Evolutionary conservation across 73 alveolate genomes (phyloP).

Genomic region (Diophrys sp.): DNA sequence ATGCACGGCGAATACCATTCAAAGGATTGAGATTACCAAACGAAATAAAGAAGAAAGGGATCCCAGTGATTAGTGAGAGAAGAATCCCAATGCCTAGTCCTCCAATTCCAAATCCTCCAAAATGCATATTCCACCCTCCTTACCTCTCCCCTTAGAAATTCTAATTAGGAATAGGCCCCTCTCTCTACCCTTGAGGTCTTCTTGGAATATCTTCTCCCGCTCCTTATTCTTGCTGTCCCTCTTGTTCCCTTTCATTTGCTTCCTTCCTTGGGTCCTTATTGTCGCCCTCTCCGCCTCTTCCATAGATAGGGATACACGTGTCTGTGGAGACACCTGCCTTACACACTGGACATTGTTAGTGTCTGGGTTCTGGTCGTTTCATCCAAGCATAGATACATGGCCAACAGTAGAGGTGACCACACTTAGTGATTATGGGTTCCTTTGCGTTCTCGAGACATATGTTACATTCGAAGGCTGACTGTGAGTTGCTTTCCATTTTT

Average conservation of each 20-base stretch:
- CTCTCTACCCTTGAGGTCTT: slow-evolving; percentile 75
- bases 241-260: not conserved
- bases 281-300: slow-evolving; percentile 55
- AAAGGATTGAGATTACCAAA: slow-evolving; percentile 2
- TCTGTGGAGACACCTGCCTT: slow-evolving; percentile 83
- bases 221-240: slow-evolving; percentile 19
- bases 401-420: slow-evolving; percentile 90
- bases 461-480: slow-evolving; percentile 81
- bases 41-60: not conserved
- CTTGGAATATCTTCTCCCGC: slow-evolving; percentile 65
- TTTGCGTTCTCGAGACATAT: slow-evolving; percentile 71
- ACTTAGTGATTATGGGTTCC: slow-evolving; percentile 81
- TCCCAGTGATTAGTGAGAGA: not conserved
- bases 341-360: slow-evolving; percentile 88
- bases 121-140: not conserved
- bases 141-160: slow-evolving; percentile 33
- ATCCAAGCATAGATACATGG: slow-evolving; percentile 77
- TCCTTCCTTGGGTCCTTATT: slow-evolving; percentile 56
- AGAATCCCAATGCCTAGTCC: not conserved
- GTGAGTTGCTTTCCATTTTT: no score
- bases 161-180: slow-evolving; percentile 55
- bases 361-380: slow-evolving; percentile 43
- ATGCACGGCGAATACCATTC: not conserved
- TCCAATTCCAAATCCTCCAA: slow-evolving; percentile 2
- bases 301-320: slow-evolving; percentile 84